Evolutionary conservation across 441 rosid species (phyloP), one percentile per base, ranked within the genome.

Genomic region (Mallotus japonicus): DNA sequence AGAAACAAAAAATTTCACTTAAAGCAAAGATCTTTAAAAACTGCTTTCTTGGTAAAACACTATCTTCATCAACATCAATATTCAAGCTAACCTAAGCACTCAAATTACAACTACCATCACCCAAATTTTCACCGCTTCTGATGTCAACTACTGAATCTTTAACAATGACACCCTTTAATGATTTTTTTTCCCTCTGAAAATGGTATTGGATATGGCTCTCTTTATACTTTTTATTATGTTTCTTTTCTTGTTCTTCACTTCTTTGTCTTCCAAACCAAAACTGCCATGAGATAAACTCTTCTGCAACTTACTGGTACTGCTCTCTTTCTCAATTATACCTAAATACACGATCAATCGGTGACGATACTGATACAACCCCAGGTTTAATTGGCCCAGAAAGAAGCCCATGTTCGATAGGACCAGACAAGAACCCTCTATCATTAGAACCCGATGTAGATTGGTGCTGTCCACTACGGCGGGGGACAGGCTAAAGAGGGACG

Each of bases 331-430:
- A n/a, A 85, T 69, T 22, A 85, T 77, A 67, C 92, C 91, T 24
- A 95, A 89, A 80, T 76, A 85, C 44, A 87, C 86, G 90, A 70
- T 85, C 90, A n/a, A 87, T 80, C 42, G 93, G 96, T 8, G 91
- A 91, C 0, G 91, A 90, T 20, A 90, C 95, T 0, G 91, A 44
- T 44, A 69, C 46, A 65, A 82, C 83, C 19, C 88, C 89, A 28
- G 88, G 88, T 79, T 92, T 96, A 14, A 87, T 81, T 40, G 95
- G 95, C 19, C 91, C 92, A 0, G 91, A 90, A 7, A 67, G 42
- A 56, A 82, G 82, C 28, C 92, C 90, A 28, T 88, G 87, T 82
- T 92, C 97, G 22, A 87, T 88, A 34, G 96, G 95, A 77, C 90
- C 92, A 72, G 90, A 86, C 75, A 89, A 69, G 79, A 90, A 84